These are phyloP conservation scores for Polygonum maritimum DNA, from an alignment of 148 eudicot species.

Conservation along the genomic window DNA sequence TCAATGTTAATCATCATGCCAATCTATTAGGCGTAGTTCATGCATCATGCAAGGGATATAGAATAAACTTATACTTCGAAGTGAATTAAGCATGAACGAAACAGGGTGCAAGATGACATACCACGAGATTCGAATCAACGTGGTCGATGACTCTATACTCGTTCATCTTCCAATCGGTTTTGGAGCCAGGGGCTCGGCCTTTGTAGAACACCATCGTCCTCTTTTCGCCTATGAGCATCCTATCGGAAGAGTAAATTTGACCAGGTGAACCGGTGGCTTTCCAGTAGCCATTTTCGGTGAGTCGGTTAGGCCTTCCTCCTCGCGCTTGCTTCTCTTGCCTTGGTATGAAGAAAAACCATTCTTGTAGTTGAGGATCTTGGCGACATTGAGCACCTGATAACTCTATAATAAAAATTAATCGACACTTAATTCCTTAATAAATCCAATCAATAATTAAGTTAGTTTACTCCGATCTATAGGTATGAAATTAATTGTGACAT, in stretches of 20 bases:
- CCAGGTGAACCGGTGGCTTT: slow-evolving; percentile 63
- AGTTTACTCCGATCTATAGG: neutral
- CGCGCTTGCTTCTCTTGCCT: slow-evolving; percentile 39
- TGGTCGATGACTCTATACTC: slow-evolving; percentile 36
- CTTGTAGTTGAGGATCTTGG: slow-evolving; percentile 26
- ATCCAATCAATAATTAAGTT: too few relatives aligned
- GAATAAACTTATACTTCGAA: too few relatives aligned
- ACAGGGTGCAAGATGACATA: neutral
- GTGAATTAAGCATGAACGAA: neutral
- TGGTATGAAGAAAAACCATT: slow-evolving; percentile 65
- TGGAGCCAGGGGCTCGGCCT: slow-evolving; percentile 53
- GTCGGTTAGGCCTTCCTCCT: slow-evolving; percentile 57
- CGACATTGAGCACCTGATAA: slow-evolving; percentile 32
- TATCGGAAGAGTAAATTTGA: slow-evolving; percentile 28
- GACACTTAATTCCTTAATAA: neutral
- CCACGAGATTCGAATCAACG: neutral
- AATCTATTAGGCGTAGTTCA: too few relatives aligned
- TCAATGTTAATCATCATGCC: too few relatives aligned
- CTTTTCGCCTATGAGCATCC: slow-evolving; percentile 41
- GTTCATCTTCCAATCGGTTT: slow-evolving; percentile 71
- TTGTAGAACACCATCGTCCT: slow-evolving; percentile 69
- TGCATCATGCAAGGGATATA: too few relatives aligned
- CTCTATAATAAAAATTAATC: slow-evolving; percentile 18
- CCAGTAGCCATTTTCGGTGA: slow-evolving; percentile 57
- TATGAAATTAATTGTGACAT: neutral